Evolutionary conservation across 2,329 filamentous ascomycete genomes (phyloP).

Genomic region (Plenodomus tracheiphilus): DNA sequence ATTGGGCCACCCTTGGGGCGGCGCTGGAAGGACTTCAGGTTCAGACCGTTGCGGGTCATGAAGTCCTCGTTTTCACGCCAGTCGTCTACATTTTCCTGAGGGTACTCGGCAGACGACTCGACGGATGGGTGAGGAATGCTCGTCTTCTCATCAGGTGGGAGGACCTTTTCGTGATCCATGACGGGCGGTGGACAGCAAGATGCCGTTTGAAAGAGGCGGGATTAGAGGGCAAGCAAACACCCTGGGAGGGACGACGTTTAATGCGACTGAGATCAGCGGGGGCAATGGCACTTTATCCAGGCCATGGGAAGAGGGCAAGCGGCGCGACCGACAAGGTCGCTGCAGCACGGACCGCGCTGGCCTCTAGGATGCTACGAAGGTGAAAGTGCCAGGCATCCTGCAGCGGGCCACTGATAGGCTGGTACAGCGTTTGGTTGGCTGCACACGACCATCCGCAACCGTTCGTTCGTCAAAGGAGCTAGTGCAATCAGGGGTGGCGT

Average conservation of each 20-base stretch:
- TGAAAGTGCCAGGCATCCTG: slow-evolving; percentile 28
- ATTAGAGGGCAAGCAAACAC: slow-evolving; percentile 5
- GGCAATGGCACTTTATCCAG: slow-evolving; percentile 17
- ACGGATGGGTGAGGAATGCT: slow-evolving; percentile 16
- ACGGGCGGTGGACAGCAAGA: slow-evolving; percentile 16
- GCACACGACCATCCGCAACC: slow-evolving; percentile 9
- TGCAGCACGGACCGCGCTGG: slow-evolving; percentile 52
- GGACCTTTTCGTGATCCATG: slow-evolving; percentile 34
- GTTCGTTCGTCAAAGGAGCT: background rate
- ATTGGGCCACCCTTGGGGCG: slow-evolving; percentile 27
- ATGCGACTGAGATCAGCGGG: slow-evolving; percentile 12
- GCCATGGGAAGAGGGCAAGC: slow-evolving; percentile 17
- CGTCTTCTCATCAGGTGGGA: slow-evolving; percentile 33
- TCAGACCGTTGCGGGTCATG: slow-evolving; percentile 42
- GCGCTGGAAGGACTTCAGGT: slow-evolving; percentile 40
- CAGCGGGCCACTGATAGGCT: background rate
- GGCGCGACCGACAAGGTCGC: slow-evolving; percentile 54
- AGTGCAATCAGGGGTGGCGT: background rate
- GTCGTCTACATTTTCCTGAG: slow-evolving; percentile 10
- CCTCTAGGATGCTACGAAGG: slow-evolving; percentile 4
- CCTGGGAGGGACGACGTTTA: slow-evolving; percentile 25
- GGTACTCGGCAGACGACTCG: slow-evolving; percentile 13
- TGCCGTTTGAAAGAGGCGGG: slow-evolving; percentile 7
- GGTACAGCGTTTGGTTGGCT: background rate
- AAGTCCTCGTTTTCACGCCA: slow-evolving; percentile 40